Evolutionary conservation across 176 grass and related monocot genomes (phyloP).

Genomic region (Eragrostis curvula): DNA sequence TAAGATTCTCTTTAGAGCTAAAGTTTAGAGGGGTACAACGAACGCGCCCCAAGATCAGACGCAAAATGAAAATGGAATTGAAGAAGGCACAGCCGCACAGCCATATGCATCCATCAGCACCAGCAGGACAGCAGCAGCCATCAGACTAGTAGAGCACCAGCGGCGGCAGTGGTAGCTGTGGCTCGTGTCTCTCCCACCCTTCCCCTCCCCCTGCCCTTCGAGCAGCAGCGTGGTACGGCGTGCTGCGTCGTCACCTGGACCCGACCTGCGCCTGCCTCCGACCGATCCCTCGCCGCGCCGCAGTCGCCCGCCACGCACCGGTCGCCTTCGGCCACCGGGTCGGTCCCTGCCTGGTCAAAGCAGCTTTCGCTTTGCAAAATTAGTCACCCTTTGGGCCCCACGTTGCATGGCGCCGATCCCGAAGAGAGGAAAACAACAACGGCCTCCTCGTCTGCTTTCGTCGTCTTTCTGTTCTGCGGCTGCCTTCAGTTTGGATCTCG

Average conservation of each 20-base stretch:
- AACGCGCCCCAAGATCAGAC: too few relatives aligned
- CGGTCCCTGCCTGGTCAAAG: constrained; percentile 41
- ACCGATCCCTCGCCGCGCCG: neutral
- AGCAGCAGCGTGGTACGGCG: constrained; percentile 17
- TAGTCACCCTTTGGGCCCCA: constrained; percentile 9
- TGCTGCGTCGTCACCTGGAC: constrained; percentile 48
- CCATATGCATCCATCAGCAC: constrained; percentile 4
- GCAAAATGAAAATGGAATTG: constrained; percentile 1
- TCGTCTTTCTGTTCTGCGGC: constrained; percentile 25
- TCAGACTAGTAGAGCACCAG: neutral
- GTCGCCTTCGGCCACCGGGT: constrained; percentile 32
- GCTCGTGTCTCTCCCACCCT: neutral
- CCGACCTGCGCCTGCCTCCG: neutral
- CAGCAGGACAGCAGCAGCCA: neutral
- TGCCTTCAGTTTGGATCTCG: constrained; percentile 23
- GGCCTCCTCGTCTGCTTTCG: neutral
- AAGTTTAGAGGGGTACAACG: too few relatives aligned
- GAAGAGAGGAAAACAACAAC: neutral
- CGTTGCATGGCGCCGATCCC: constrained; percentile 45
- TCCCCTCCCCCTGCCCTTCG: neutral
- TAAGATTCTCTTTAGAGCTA: too few relatives aligned
- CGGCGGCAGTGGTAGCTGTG: constrained; percentile 28
- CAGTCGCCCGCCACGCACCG: constrained; percentile 15
- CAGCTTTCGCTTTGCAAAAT: constrained; percentile 35
- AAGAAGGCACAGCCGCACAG: neutral